Base-by-base conservation (phyloP, 1,284 basidiomycete species). In the Ustilago crameri region DNA sequence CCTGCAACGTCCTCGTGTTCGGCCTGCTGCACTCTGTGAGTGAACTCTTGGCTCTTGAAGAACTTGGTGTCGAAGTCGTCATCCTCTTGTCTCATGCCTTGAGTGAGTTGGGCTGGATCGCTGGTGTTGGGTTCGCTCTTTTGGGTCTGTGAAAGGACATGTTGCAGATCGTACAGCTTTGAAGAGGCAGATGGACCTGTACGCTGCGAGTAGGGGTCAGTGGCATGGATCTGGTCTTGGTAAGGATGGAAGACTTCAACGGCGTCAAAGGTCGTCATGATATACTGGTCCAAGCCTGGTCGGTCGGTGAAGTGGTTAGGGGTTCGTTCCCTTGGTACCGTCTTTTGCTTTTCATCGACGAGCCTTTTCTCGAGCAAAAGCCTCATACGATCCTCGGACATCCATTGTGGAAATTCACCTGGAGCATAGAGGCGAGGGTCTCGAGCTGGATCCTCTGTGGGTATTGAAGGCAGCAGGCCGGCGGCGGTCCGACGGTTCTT, bases 221-320 rank as follows among this genome's bases (percentile, higher is more conserved):
- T 61, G 14, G 68, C 59, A 17, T 57, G 44, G 7, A 60, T 57
- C 35, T 73, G 69, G 44, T 76, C 44, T 49, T 76, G 41, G 59
- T 79, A 49, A 42, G 71, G 47, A 50, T 75, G 65, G 41, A 80
- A 65, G 63, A 80, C 42, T 65, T 81, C 57, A 8, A 93, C 86
- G 51, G 93, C 94, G 80, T 94, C 90, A 75, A 95, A 95, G 0
- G 91, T 89, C 1, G 91, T 91, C 90, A 93, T 91, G 42, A 92
- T 89, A 87, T 89, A 91, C 84, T 85, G 84, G 82, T 88, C 87
- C 85, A 87, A 87, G 43, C 80, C 82, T 66, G 62, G 52, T 2
- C 67, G 63, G 1, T 72, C 59, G 37, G 73, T 71, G 23, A 77
- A 76, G 46, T 69, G 66, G 18, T 57, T 37, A 0, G 60, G 50